Percentiles rank a stretch among this genome's conserved stretches.
Evolutionary conservation across 1,284 basidiomycete species (phyloP).

Genomic region (Moniliophthora roreri): DNA sequence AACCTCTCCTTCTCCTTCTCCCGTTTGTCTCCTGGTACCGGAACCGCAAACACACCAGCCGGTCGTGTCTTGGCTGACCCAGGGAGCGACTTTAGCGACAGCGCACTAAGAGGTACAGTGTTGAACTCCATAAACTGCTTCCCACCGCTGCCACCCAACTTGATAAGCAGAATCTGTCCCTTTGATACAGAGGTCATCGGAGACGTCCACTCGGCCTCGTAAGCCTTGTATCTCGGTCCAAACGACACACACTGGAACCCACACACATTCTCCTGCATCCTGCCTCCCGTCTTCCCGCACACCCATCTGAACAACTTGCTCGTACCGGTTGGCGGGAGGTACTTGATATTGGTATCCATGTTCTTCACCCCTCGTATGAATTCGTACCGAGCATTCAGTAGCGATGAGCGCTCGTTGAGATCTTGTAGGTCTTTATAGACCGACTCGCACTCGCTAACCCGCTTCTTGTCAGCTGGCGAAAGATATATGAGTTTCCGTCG

Average conservation of each 20-base stretch:
- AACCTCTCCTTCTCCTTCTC: not conserved
- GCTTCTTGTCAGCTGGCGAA: conserved; percentile 5
- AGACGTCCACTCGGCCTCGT: conserved; percentile 19
- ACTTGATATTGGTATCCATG: conserved; percentile 13
- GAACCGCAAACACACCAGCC: not conserved
- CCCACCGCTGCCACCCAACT: not conserved
- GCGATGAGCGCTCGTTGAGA: conserved; percentile 10
- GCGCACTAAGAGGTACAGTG: not conserved
- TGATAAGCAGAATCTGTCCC: conserved; percentile 6
- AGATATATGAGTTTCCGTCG: conserved; percentile 12
- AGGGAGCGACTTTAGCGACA: not conserved
- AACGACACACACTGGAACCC: conserved; percentile 12
- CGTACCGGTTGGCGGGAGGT: conserved; percentile 4
- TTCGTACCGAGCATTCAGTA: conserved; percentile 15
- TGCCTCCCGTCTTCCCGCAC: conserved; percentile 17
- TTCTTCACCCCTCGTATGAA: conserved; percentile 17
- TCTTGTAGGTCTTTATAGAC: conserved; percentile 13
- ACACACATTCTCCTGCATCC: conserved; percentile 9
- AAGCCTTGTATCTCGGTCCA: conserved; percentile 14
- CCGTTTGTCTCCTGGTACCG: not conserved
- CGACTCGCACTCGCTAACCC: conserved; percentile 5
- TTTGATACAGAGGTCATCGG: conserved; percentile 11
- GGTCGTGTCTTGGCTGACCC: not conserved
- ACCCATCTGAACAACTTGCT: conserved; percentile 14
- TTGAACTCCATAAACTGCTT: conserved; percentile 15